These are phyloP conservation scores for Monilinia vaccinii-corymbosi DNA, from an alignment of 2,329 filamentous ascomycete genomes.

Conservation along the genomic window DNA sequence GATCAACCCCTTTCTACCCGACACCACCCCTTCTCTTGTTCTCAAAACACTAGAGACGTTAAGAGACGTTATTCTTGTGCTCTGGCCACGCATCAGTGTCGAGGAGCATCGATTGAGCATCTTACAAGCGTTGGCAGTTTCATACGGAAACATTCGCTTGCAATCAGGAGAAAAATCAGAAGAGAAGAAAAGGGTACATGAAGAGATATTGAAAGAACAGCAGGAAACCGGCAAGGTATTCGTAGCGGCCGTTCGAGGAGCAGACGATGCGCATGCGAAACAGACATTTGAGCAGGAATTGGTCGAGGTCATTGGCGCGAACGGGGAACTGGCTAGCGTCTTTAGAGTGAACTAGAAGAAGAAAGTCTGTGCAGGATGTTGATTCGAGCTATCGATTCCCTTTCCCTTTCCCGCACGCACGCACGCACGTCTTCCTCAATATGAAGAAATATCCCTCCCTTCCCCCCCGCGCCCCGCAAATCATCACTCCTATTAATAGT, in stretches of 20 bases:
- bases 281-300: neutral
- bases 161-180: neutral
- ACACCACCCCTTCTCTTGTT: conserved; percentile 43
- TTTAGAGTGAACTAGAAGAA: neutral
- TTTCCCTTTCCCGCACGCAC: too few relatives aligned
- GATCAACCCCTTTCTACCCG: conserved; percentile 57
- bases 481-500: too few relatives aligned
- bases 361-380: too few relatives aligned
- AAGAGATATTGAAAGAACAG: neutral
- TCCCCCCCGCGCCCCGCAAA: too few relatives aligned
- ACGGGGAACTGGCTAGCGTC: neutral
- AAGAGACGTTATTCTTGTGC: conserved; percentile 48
- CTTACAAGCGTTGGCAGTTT: conserved; percentile 47
- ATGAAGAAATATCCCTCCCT: too few relatives aligned
- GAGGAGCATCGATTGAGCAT: conserved; percentile 52
- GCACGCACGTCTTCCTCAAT: too few relatives aligned
- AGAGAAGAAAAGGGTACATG: neutral
- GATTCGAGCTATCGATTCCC: too few relatives aligned
- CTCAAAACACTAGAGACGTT: conserved; percentile 39
- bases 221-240: neutral
- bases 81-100: conserved; percentile 57
- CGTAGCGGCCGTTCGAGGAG: neutral
- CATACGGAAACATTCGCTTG: neutral
- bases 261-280: neutral
- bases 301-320: neutral